phyloP scores from a whole-genome alignment of 305 asterid genomes.

The Euphrasia arctica region DNA sequence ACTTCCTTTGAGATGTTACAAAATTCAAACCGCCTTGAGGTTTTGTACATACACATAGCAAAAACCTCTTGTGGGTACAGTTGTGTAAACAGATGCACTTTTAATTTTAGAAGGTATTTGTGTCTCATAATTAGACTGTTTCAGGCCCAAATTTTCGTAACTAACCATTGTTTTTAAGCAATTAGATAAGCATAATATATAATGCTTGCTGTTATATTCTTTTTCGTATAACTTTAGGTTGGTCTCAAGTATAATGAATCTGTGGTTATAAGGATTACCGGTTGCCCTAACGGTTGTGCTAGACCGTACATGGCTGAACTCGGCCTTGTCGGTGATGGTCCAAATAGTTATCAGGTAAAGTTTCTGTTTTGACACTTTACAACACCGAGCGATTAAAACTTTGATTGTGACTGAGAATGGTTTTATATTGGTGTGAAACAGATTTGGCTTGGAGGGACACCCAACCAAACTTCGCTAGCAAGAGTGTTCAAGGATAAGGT shows the following conservation, averaged over 20 bases:
- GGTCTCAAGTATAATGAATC: conserved; percentile 87
- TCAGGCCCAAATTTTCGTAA: background rate
- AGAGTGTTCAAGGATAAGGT: conserved; percentile 70
- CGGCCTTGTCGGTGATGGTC: conserved; percentile 94
- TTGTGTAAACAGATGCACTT: background rate
- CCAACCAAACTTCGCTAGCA: conserved; percentile 76
- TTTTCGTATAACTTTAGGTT: conserved; percentile 48
- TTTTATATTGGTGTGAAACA: conserved; percentile 23
- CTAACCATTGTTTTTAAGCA: background rate
- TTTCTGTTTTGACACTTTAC: conserved; percentile 14
- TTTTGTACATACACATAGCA: background rate
- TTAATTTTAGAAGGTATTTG: background rate
- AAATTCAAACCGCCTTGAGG: background rate
- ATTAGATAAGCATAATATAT: background rate
- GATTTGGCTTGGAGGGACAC: conserved; percentile 96
- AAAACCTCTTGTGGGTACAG: background rate
- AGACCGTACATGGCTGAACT: conserved; percentile 99
- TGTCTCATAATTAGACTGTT: background rate
- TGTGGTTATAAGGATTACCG: conserved; percentile 81
- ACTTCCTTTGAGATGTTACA: too few relatives aligned
- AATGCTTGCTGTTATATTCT: conserved; percentile 16
- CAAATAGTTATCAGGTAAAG: conserved; percentile 89
- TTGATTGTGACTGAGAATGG: conserved; percentile 1
- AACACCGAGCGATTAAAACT: conserved; percentile 2
- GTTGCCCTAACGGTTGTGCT: conserved; percentile 98